Conservation (phyloP, 305 asterid species). For the Fraxinus sp. region DNA sequence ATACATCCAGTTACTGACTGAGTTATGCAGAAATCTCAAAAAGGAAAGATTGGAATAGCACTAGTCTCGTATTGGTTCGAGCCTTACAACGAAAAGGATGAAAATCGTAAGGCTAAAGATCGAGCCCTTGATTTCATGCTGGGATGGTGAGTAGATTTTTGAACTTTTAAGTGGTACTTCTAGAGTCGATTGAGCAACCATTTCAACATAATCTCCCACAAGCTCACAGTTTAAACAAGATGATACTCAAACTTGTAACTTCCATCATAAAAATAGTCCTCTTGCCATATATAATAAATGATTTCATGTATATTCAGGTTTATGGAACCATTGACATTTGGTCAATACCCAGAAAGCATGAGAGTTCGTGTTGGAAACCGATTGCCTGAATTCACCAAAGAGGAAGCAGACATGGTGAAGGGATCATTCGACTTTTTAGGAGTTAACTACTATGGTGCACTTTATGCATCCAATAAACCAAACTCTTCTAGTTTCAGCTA, state of each 20-base stretch:
- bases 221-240: background rate
- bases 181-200: background rate
- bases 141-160: slow-evolving; percentile 44
- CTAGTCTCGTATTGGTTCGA: slow-evolving; percentile 35
- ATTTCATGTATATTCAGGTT: slow-evolving; percentile 28
- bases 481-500: slow-evolving; percentile 39
- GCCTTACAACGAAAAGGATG: slow-evolving; percentile 26
- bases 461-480: slow-evolving; percentile 42
- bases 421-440: slow-evolving; percentile 45
- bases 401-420: slow-evolving; percentile 30
- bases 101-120: slow-evolving; percentile 23
- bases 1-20: background rate
- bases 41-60: slow-evolving; percentile 43
- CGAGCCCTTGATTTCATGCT: slow-evolving; percentile 52
- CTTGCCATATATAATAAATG: background rate
- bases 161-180: background rate
- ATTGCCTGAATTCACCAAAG: slow-evolving; percentile 36
- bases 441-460: slow-evolving; percentile 48
- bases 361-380: slow-evolving; percentile 35
- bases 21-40: slow-evolving; percentile 30
- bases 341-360: slow-evolving; percentile 45
- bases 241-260: background rate
- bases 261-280: background rate
- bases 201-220: background rate
- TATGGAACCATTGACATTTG: slow-evolving; percentile 42